Base-by-base conservation (phyloP, 345 rosid species). In the Acer yangbiense region DNA sequence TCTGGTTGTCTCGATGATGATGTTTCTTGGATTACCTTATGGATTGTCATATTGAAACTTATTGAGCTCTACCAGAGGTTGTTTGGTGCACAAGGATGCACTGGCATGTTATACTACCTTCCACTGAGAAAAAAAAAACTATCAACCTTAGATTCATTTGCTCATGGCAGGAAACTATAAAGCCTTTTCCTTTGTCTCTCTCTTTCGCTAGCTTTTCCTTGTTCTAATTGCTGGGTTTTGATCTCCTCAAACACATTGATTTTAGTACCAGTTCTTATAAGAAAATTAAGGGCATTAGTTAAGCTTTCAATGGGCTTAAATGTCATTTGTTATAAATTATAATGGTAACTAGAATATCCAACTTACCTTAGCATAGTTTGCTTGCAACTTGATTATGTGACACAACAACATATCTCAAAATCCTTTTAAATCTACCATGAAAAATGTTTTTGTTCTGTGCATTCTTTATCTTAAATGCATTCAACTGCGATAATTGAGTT, bases 11-110 rank as follows among this genome's bases (percentile, higher is more conserved):
- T 77, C 60, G 25, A 48, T 71, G 58, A 41, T 67, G 58, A 25
- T 41, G 66, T 44, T 60, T 68, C 29, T 72, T 75, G 67, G 43
- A 27, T 66, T 20, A 68, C 44, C 17, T 70, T 20, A 20, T 57
- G 61, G 48, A 44, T 65, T 27, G n/a, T 46, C 43, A 14, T 44
- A 61, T 21, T 63, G 69, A 18, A 64, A 64, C 76, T 46, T 29
- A 14, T 6, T 65, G 21, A 54, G 71, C 29, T 21, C 23, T 27
- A 12, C 43, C 41, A n/a, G 63, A 32, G 12, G 13, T 55, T 20
- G 69, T 43, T 62, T 44, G 65, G 66, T 39, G 20, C n/a, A 58
- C 41, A 35, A 72, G 7, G 39, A 35, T 72, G 65, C 29, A 6
- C 25, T 72, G 52, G 10, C 65, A 25, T 23, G n/a, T 20, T 23